These are phyloP conservation scores for Grifola frondosa DNA, from an alignment of 1,284 basidiomycete genomes.

Conservation along the genomic window DNA sequence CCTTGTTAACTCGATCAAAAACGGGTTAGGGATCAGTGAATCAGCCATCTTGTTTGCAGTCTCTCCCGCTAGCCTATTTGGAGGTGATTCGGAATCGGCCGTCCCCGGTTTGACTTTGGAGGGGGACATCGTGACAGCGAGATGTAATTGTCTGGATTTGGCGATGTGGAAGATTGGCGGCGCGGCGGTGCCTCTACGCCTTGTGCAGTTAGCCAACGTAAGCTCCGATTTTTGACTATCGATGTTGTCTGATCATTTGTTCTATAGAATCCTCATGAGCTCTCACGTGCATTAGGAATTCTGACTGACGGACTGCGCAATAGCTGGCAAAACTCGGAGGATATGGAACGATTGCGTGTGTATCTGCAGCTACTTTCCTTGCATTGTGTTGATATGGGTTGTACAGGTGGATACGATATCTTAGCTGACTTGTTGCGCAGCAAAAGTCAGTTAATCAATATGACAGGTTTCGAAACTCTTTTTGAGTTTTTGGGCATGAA, in stretches of 20 bases:
- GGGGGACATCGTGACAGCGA: constrained; percentile 64
- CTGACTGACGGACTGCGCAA: constrained; percentile 76
- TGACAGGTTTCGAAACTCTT: constrained; percentile 73
- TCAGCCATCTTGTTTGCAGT: constrained; percentile 52
- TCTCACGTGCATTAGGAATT: constrained; percentile 72
- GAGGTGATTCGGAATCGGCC: constrained; percentile 17
- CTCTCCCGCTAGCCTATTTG: constrained; percentile 31
- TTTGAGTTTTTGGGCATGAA: constrained; percentile 86
- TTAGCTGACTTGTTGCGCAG: constrained; percentile 72
- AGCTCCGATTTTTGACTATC: constrained; percentile 21
- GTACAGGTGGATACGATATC: constrained; percentile 83
- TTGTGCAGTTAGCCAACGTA: constrained; percentile 80
- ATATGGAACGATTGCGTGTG: constrained; percentile 84
- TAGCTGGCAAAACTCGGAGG: constrained; percentile 91
- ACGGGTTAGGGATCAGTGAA: constrained; percentile 50
- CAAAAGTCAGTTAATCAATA: constrained; percentile 77
- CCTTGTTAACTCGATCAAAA: constrained; percentile 52
- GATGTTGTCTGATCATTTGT: background rate
- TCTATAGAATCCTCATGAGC: constrained; percentile 64
- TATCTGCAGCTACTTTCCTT: constrained; percentile 6
- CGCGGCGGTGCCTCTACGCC: constrained; percentile 68
- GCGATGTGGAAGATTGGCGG: constrained; percentile 86
- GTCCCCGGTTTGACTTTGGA: no score
- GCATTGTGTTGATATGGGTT: background rate
- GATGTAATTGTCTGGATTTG: constrained; percentile 68